A percentile compares a stretch with the other conserved stretches of the same genome.
Evolutionary conservation across 805 yeast genomes (phyloP).

Genomic region (Ogataea saltuana): DNA sequence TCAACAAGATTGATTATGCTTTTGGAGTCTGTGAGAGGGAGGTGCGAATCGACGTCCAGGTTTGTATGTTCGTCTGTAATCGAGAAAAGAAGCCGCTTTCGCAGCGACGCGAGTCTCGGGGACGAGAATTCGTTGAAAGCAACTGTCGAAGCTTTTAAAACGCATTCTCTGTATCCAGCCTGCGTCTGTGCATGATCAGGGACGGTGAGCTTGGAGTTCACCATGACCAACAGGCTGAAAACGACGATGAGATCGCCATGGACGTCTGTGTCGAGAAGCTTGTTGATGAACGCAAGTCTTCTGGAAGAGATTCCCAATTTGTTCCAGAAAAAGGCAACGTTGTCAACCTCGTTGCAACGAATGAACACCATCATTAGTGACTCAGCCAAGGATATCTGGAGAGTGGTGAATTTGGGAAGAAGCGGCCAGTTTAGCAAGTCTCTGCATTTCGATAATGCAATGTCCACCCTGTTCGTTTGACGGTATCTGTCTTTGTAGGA

Average conservation of each 20-base stretch:
- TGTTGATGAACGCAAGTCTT: slow-evolving; percentile 11
- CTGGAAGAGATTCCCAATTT: slow-evolving; percentile 22
- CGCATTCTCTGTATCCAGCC: slow-evolving; percentile 2
- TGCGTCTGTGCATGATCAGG: neutral
- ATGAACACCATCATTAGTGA: slow-evolving; percentile 29
- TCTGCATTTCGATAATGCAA: slow-evolving; percentile 23
- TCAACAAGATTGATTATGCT: slow-evolving; percentile 14
- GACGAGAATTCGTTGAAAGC: slow-evolving; percentile 19
- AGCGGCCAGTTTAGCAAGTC: slow-evolving; percentile 34
- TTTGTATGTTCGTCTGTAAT: slow-evolving; percentile 6
- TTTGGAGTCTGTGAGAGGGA: slow-evolving; percentile 17
- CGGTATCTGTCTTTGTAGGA: slow-evolving; percentile 21
- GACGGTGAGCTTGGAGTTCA: slow-evolving; percentile 14
- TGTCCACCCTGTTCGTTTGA: slow-evolving; percentile 21
- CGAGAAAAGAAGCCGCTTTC: slow-evolving; percentile 15
- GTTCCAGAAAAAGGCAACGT: slow-evolving; percentile 24
- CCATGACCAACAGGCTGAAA: slow-evolving; percentile 20
- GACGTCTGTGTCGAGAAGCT: slow-evolving; percentile 6
- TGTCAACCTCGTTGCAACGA: slow-evolving; percentile 18
- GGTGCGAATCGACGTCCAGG: slow-evolving; percentile 11
- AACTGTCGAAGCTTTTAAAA: slow-evolving; percentile 5
- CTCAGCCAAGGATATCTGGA: slow-evolving; percentile 32
- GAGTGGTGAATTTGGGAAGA: slow-evolving; percentile 24
- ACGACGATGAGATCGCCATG: slow-evolving; percentile 26
- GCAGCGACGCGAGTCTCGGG: slow-evolving; percentile 13